Conservation (phyloP, 2,329 filamentous ascomycete genomes). For the Massarina eburnea region DNA sequence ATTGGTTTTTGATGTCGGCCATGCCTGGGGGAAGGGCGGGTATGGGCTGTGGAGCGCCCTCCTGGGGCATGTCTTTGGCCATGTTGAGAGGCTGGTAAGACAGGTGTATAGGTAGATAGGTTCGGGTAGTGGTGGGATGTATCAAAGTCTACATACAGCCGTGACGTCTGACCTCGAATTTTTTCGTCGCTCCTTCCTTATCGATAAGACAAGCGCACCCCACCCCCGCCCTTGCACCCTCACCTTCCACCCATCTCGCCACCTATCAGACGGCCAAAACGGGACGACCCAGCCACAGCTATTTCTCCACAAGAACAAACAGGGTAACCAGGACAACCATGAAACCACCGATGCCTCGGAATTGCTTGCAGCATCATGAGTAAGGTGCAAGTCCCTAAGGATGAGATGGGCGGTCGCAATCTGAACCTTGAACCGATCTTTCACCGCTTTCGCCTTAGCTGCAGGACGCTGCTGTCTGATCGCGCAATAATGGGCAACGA, state of each 20-base stretch:
- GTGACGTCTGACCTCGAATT: too few species aligned
- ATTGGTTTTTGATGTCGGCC: constrained; percentile 58
- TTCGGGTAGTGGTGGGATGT: too few species aligned
- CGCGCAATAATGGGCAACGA: too few species aligned
- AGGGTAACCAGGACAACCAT: background rate
- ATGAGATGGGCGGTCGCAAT: too few species aligned
- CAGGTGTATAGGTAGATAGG: too few species aligned
- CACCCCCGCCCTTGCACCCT: background rate
- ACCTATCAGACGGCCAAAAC: background rate
- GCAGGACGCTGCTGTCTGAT: too few species aligned
- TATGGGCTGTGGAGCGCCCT: constrained; percentile 24
- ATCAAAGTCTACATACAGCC: too few species aligned
- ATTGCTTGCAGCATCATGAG: too few species aligned
- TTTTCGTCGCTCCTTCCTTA: background rate
- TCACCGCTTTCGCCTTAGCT: too few species aligned
- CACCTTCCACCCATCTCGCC: background rate
- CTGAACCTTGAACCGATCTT: too few species aligned
- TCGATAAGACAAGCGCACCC: background rate
- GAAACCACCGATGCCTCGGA: background rate
- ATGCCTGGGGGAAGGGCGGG: constrained; percentile 60
- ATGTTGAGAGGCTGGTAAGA: constrained; percentile 10
- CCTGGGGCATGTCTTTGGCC: constrained; percentile 16
- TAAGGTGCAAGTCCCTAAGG: too few species aligned
- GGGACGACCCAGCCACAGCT: background rate
- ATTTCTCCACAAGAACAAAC: background rate